Evolutionary conservation across 1,139 yeast species (phyloP), one percentile per base, ranked within the genome.

Genomic region (Yamadazyma blattariae): DNA sequence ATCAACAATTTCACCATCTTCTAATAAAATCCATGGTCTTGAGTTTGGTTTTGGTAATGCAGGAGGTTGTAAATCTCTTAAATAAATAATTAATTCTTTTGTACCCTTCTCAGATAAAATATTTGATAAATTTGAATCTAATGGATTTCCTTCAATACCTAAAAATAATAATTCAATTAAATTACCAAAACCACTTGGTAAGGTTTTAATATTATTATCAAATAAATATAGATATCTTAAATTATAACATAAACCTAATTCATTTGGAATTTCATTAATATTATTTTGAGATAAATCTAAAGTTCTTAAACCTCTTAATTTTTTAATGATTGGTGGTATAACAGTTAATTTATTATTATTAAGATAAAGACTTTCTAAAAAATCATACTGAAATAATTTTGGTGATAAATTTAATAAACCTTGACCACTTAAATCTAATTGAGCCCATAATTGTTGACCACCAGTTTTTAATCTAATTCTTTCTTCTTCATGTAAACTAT

Each of bases 91-190:
- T 40, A 94, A 72, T 7, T 89, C 95, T 42, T 85, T 78, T 5
- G 96, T 86, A 10, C 98, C 97, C 43, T 80, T 82, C 46, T 82
- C 85, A 1, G 95, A 80, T 38, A 92, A 56, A 22, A 84, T 73
- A 45, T 81, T 77, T 35, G 88, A 78, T 38, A 77, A 59, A 28
- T 74, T 78, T 40, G 73, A 71, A 49, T 82, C 86, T 48, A 92
- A 62, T 7, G 95, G 90, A 56, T 94, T 94, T 2, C 98, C 98
- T 58, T 92, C 97, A 35, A 92, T 71, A 26, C 98, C 99, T 37
- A 94, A 63, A 54, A 90, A 83, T 47, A 86, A 84, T 44, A 94
- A 71, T 50, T 88, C 95, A 56, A 82, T 85, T 44, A 94, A 69
- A 50, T 82, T 82, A 25, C 98, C 97, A 57, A 92, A 81, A 53